Conservation (phyloP, 2,329 filamentous ascomycete species). For the Botryosphaeria dothidea region DNA sequence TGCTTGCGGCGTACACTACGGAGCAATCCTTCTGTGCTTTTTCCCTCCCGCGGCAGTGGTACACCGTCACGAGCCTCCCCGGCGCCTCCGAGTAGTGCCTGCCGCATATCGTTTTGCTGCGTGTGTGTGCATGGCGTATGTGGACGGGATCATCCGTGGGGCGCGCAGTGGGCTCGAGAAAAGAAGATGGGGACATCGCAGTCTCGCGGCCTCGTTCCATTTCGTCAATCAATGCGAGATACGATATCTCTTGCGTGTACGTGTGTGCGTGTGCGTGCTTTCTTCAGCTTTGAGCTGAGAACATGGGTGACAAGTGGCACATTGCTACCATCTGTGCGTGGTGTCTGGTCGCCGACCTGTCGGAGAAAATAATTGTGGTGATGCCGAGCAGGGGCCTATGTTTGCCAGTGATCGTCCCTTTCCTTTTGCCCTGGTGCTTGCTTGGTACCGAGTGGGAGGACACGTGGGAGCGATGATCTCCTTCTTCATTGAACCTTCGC, state of each 20-base stretch:
- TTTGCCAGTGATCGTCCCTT: neutral
- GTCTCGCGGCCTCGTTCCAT: neutral
- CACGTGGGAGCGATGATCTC: neutral
- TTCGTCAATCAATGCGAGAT: neutral
- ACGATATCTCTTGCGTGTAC: too few species aligned
- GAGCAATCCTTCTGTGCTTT: neutral
- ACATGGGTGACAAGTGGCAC: neutral
- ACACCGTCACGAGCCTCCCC: neutral
- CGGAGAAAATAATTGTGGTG: neutral
- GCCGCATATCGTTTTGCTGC: neutral
- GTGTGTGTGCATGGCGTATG: neutral
- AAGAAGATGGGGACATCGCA: too few species aligned
- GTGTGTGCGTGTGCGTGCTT: neutral
- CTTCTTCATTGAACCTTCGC: too few species aligned
- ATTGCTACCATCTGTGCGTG: neutral
- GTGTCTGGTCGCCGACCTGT: neutral
- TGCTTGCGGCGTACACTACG: too few species aligned
- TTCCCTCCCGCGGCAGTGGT: neutral
- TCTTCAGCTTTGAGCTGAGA: neutral
- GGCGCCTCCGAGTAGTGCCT: neutral
- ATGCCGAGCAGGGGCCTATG: neutral
- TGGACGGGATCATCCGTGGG: constrained; percentile 7
- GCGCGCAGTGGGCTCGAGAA: neutral
- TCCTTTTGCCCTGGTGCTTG: neutral
- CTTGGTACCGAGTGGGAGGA: neutral